Percentiles rank a stretch among this genome's conserved stretches.
Conservation (phyloP, 1,284 basidiomycete genomes). For the Microbotryum violaceum region DNA sequence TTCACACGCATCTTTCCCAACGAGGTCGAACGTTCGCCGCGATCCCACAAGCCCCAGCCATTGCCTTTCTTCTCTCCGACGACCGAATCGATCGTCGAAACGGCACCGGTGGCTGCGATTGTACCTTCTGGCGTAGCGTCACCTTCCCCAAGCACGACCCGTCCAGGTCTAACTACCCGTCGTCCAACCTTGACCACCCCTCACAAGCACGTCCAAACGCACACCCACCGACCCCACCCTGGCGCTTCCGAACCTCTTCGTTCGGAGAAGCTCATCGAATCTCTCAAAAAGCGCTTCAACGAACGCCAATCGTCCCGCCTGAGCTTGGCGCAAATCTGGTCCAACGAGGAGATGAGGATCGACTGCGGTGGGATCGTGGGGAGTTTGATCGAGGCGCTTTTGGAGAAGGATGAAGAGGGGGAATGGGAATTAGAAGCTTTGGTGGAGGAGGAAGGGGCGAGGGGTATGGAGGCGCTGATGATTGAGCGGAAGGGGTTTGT, state of each 20-base stretch:
- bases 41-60: constrained; percentile 28
- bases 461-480: not conserved
- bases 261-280: not conserved
- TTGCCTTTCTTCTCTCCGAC: constrained; percentile 15
- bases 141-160: not conserved
- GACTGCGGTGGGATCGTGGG: constrained; percentile 4
- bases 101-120: not conserved
- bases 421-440: constrained; percentile 4
- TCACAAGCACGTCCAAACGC: constrained; percentile 6
- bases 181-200: not conserved
- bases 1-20: constrained; percentile 48
- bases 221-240: not conserved
- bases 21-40: constrained; percentile 41
- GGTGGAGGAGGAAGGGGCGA: not conserved
- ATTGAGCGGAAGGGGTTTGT: constrained; percentile 1
- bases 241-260: not conserved
- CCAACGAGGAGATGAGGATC: not conserved
- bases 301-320: not conserved
- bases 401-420: not conserved
- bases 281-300: not conserved
- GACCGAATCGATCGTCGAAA: not conserved
- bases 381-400: constrained; percentile 3
- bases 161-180: not conserved
- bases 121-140: not conserved
- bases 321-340: not conserved